Base-by-base conservation (phyloP, 345 rosid genomes). In the Arabidopsis arenosa region DNA sequence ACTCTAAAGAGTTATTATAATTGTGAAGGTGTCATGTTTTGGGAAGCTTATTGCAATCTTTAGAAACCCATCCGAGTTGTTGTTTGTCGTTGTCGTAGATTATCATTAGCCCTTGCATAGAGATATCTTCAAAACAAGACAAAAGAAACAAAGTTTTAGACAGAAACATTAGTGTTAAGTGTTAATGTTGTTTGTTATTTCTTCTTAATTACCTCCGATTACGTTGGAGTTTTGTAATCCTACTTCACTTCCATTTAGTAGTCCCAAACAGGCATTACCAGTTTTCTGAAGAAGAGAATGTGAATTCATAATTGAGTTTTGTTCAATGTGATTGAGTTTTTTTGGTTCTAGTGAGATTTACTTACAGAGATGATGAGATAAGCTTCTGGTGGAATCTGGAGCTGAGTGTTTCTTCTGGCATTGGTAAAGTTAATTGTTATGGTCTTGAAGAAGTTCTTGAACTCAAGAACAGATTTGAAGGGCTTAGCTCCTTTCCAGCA, bases 401-500 rank as follows among this genome's bases (percentile, higher is more conserved):
- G 59, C 84, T 84, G 89, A 72, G 51, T 76, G 30, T 84, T 83
- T 80, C 72, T 83, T 52, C 5, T 76, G 3, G 64, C 59, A 43
- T 23, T 68, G 0, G 59, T 26, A 72, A 91, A 91, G 67, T 63
- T 83, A 23, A 93, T 51, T 5, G 67, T 61, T 36, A 93, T 40
- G 60, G 90, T 85, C 77, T 84, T 85, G 86, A 90, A 93, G 75
- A 85, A 80, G 67, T 54, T 61, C 78, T 80, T 85, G 43, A 82
- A 83, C 1, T 87, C 94, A 58, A 33, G 5, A 18, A 86, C 44
- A 21, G 86, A 77, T 80, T 85, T 86, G 75, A 85, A 81, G 6
- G 84, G 88, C 72, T 86, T 86, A 13, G 77, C 57, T 44, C 87
- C 93, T 87, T 89, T 93, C 97, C 98, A 91, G 82, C 98, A 93